Evolutionary conservation across 2,329 filamentous ascomycete genomes (phyloP), one percentile per base, ranked within the genome.

Genomic region (Scolecobasidium constrictum): DNA sequence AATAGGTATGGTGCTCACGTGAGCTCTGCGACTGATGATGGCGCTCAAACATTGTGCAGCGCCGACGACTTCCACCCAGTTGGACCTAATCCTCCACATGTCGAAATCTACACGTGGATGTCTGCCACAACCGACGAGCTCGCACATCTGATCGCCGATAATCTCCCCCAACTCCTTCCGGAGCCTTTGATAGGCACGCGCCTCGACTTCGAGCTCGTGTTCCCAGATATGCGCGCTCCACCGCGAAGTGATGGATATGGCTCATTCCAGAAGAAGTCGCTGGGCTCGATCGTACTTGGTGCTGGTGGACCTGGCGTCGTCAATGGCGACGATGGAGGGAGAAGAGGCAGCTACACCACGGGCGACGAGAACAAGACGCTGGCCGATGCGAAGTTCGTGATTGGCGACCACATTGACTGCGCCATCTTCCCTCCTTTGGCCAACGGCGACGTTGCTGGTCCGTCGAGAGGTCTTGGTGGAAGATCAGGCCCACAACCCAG

Each of bases 341-440:
- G 50, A 5, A 56, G 55, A 40, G 53, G 55, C n/a, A 46, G 47
- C 23, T 21, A 20, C 4, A 19, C 35, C 12, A 28, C 37, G 5
- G 31, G 13, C 4, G 44, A 46, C 22, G 69, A 69, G 23, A 73
- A 73, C 4, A 79, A 85, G 20, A 88, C 84, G 6, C 64, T 96
- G 22, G 71, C 71, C 28, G 85, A 93, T 42, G 78, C 76, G 23
- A 75, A 81, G 17, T 94, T 94, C 54, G 82, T 94, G 9, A 82
- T 92, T 48, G 90, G 90, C 1, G 90, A 96, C 61, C 94, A 83
- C 56, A 72, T 96, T 33, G 81, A 82, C 45, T 90, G 85, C 58
- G 84, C 86, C 4, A 79, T 94, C 46, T 67, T 90, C 44, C 80
- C 85, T 34, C 85, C 86, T 1, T 65, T 83, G 19, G 66, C 75